Conservation (phyloP, 352 stramenopile genomes). For the Pythium rhizo-oryzae region DNA sequence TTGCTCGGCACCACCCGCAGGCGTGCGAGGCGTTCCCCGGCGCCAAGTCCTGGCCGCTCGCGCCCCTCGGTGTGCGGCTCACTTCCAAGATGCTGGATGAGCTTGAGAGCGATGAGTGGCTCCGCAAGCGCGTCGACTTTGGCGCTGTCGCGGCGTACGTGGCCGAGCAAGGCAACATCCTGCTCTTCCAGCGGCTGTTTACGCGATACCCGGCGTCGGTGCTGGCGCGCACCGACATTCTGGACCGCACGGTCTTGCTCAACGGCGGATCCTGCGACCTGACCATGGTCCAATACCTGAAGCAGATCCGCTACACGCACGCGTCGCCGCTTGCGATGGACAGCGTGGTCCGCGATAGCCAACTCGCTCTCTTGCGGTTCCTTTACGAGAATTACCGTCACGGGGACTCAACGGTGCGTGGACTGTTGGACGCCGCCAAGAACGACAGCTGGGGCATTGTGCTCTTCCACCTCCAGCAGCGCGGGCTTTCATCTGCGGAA, state of each 20-base stretch:
- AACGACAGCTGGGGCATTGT: constrained; percentile 2
- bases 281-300: not conserved
- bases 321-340: constrained; percentile 12
- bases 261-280: not conserved
- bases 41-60: not conserved
- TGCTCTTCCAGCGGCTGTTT: constrained; percentile 1
- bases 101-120: not conserved
- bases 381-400: constrained; percentile 5
- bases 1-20: not conserved
- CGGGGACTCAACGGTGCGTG: not conserved
- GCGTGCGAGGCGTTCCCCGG: constrained; percentile 1
- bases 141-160: constrained; percentile 4
- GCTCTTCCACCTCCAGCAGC: constrained; percentile 1
- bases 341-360: constrained; percentile 1
- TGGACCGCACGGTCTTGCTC: constrained; percentile 3
- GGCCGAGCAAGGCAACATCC: constrained; percentile 4
- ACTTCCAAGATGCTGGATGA: not conserved
- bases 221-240: not conserved
- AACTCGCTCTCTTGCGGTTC: constrained; percentile 1
- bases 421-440: not conserved
- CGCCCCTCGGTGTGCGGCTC: not conserved
- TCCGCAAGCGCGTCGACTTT: constrained; percentile 7
- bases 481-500: not conserved
- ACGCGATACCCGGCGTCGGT: not conserved
- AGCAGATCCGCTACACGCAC: constrained; percentile 8